Conservation (phyloP, 345 rosid genomes). For the Citrus reticulata region DNA sequence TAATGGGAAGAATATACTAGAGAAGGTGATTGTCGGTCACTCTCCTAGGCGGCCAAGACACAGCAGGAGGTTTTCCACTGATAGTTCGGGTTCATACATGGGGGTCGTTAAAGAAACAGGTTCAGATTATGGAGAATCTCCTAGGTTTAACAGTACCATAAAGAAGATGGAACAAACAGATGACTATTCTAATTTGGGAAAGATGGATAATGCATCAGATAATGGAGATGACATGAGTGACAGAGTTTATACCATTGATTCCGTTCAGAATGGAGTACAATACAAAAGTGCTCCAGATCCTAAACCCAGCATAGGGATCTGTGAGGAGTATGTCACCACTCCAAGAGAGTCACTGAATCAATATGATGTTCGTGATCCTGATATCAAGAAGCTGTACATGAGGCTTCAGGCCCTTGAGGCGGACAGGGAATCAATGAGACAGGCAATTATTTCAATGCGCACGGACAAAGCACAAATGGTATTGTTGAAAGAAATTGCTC, state of each 20-base stretch:
- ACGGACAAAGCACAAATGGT: conserved; percentile 85
- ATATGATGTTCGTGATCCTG: conserved; percentile 65
- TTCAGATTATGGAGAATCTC: conserved; percentile 54
- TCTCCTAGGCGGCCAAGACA: conserved; percentile 67
- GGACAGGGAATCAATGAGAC: conserved; percentile 97
- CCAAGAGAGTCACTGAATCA: conserved; percentile 39
- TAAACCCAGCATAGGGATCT: conserved; percentile 42
- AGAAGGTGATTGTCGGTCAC: conserved; percentile 71
- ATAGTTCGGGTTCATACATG: conserved; percentile 51
- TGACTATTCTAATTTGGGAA: conserved; percentile 34
- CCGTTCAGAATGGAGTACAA: conserved; percentile 49
- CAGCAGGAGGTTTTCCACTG: conserved; percentile 46
- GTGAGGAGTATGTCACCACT: conserved; percentile 45
- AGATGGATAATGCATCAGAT: conserved; percentile 50
- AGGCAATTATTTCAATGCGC: conserved; percentile 83
- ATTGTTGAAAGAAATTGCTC: conserved; percentile 92
- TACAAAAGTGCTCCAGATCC: conserved; percentile 30
- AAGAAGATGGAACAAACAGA: conserved; percentile 51
- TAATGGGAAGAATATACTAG: conserved; percentile 44
- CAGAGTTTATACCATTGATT: conserved; percentile 89
- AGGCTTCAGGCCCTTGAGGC: conserved; percentile 98
- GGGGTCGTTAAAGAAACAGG: conserved; percentile 44
- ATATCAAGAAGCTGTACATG: conserved; percentile 70
- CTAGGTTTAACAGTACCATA: conserved; percentile 39
- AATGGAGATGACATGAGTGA: conserved; percentile 65